phyloP scores from a whole-genome alignment of 169 alveolate genomes.

The Neospora caninum region DNA sequence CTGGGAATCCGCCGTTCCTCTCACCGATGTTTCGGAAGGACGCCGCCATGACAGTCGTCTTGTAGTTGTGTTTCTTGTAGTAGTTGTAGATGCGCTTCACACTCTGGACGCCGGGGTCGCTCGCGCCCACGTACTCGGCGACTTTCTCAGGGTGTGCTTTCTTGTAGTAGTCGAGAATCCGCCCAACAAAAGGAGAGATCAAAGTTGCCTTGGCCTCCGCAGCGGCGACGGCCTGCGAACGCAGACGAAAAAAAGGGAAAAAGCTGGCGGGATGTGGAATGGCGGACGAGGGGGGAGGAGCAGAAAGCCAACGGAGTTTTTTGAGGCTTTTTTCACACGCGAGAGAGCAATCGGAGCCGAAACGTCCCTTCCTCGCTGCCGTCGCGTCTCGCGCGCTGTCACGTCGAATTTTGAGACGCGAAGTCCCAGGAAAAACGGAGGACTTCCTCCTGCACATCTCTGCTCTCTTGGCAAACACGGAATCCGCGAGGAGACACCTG shows the following conservation, averaged over 20 bases:
- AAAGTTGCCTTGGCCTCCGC: constrained; percentile 86
- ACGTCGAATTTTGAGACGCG: too few species aligned
- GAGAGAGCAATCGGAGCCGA: too few species aligned
- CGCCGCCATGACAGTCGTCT: constrained; percentile 89
- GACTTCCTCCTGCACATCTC: too few species aligned
- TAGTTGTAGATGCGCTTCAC: constrained; percentile 81
- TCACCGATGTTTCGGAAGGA: constrained; percentile 81
- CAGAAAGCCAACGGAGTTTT: too few species aligned
- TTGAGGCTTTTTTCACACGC: too few species aligned
- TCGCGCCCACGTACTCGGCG: constrained; percentile 61
- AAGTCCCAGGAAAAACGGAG: too few species aligned
- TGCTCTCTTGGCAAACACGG: too few species aligned
- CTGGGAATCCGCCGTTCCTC: not conserved
- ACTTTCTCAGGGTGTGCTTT: constrained; percentile 16
- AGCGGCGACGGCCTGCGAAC: constrained; percentile 83
- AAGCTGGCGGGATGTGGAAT: not conserved
- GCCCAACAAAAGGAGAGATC: constrained; percentile 89
- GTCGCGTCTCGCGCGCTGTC: too few species aligned
- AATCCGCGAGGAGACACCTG: too few species aligned
- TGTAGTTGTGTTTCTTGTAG: constrained; percentile 78
- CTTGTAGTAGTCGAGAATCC: constrained; percentile 86
- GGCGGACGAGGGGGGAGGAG: not conserved
- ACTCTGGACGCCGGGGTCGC: constrained; percentile 86
- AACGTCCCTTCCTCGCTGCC: too few species aligned
- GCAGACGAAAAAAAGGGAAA: not conserved